Base-by-base conservation (phyloP, 2,329 filamentous ascomycete genomes). In the Sarocladiaceae sp. region DNA sequence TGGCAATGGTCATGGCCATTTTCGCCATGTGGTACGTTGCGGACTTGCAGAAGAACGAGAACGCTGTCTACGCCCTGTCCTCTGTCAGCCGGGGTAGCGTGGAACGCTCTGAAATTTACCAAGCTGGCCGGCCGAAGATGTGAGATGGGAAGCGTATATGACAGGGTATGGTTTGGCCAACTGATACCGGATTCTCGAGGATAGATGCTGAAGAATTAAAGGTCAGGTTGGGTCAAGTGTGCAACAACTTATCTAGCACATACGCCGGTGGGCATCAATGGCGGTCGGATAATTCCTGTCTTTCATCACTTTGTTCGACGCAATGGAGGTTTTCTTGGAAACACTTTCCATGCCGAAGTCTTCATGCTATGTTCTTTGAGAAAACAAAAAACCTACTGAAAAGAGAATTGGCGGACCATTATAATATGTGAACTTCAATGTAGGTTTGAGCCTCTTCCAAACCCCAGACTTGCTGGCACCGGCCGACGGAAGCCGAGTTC, bases 1-100 rank as follows among this genome's bases (percentile, higher is more conserved):
- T 76, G 71, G 63, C 59, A 4, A 6, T 64, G 4, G 72, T 74
- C 2, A 68, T 77, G 62, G 53, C 64, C 0, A 50, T 74, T 25
- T 67, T 77, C 37, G 22, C 35, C n/a, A 11, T 37, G 35, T 6
- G 10, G n/a, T 37, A 37, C 18, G 35, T 37, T 12, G 35, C n/a
- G 35, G 35, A 37, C n/a, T 37, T 17, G n/a, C n/a, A n/a, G n/a
- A n/a, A n/a, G n/a, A n/a, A n/a, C n/a, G n/a, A n/a, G n/a, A n/a
- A n/a, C n/a, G n/a, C n/a, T n/a, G n/a, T n/a, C 35, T 37, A 37
- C 6, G 6, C 18, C 35, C 18, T 37, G 11, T 37, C 35, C 6
- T n/a, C 35, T 6, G 11, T 37, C 35, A 10, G 6, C 18, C 35
- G 6, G 6, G n/a, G 11, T 6, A 37, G 35, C 18, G 35, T 37